phyloP scores from a whole-genome alignment of 345 rosid genomes.

The Rhodamnia argentea region DNA sequence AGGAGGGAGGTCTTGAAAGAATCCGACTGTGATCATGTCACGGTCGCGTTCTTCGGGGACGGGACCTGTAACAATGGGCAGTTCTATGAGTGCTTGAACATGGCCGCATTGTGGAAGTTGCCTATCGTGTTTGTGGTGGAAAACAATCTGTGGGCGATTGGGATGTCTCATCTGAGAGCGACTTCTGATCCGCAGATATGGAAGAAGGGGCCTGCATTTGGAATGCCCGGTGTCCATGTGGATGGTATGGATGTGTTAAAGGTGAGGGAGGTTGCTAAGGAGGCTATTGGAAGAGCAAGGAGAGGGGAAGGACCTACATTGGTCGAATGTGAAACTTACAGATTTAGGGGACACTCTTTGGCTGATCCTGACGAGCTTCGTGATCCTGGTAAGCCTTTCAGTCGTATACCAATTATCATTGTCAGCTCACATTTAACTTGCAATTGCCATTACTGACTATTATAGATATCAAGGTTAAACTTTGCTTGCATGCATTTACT shows the following conservation, averaged over 20 bases:
- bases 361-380: constrained; percentile 71
- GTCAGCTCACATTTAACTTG: background rate
- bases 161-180: constrained; percentile 56
- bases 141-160: constrained; percentile 61
- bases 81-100: constrained; percentile 59
- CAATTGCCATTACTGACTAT: background rate
- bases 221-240: constrained; percentile 55
- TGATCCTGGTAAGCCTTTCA: constrained; percentile 32
- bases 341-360: constrained; percentile 60
- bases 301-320: constrained; percentile 56
- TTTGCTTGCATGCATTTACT: background rate
- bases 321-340: constrained; percentile 57
- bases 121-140: constrained; percentile 57
- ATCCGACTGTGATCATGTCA: constrained; percentile 31
- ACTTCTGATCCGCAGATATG: constrained; percentile 56
- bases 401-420: background rate
- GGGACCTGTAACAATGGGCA: constrained; percentile 56
- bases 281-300: constrained; percentile 43
- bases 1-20: constrained; percentile 35
- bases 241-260: constrained; percentile 62
- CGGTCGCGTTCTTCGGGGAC: constrained; percentile 47
- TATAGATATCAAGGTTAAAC: background rate
- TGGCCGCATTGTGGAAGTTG: constrained; percentile 57
- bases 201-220: constrained; percentile 55
- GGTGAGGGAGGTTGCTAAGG: constrained; percentile 49